These are phyloP conservation scores for Cryptococcus sp. DNA, from an alignment of 1,284 basidiomycete species.

Conservation along the genomic window DNA sequence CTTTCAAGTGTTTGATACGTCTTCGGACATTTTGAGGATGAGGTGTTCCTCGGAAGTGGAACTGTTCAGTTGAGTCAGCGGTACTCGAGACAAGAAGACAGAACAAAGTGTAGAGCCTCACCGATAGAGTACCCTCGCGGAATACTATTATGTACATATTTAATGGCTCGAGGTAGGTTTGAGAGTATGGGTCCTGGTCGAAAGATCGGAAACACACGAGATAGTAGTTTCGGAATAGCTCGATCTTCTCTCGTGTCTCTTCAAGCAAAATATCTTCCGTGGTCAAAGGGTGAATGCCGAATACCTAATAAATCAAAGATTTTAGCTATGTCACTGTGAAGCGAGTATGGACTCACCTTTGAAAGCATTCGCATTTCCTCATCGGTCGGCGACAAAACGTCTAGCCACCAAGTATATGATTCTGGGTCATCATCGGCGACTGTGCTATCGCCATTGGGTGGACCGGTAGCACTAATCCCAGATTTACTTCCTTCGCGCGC, in stretches of 20 bases:
- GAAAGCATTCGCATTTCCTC: conserved; percentile 97
- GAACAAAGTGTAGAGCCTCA: conserved; percentile 53
- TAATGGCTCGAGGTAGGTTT: conserved; percentile 94
- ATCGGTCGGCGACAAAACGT: conserved; percentile 91
- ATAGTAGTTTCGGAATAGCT: conserved; percentile 98
- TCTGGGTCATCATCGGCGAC: conserved; percentile 59
- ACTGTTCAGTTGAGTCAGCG: conserved; percentile 58
- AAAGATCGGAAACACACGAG: conserved; percentile 99
- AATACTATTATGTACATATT: conserved; percentile 99
- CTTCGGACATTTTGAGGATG: conserved; percentile 97
- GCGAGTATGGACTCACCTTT: conserved; percentile 60
- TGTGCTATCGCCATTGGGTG: conserved; percentile 7
- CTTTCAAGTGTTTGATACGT: conserved; percentile 98
- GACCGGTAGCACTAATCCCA: conserved; percentile 9
- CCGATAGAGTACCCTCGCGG: conserved; percentile 92
- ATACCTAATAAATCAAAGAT: conserved; percentile 65
- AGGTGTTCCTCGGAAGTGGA: conserved; percentile 96
- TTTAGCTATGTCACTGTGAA: not conserved
- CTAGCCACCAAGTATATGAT: conserved; percentile 94
- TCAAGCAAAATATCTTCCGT: conserved; percentile 99
- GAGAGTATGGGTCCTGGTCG: conserved; percentile 97
- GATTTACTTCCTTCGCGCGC: conserved; percentile 11
- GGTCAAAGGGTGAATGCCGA: conserved; percentile 95
- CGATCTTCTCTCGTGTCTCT: conserved; percentile 99
- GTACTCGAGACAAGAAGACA: not conserved